Evolutionary conservation across 2,329 filamentous ascomycete species (phyloP).

Genomic region (Blumeria graminis): DNA sequence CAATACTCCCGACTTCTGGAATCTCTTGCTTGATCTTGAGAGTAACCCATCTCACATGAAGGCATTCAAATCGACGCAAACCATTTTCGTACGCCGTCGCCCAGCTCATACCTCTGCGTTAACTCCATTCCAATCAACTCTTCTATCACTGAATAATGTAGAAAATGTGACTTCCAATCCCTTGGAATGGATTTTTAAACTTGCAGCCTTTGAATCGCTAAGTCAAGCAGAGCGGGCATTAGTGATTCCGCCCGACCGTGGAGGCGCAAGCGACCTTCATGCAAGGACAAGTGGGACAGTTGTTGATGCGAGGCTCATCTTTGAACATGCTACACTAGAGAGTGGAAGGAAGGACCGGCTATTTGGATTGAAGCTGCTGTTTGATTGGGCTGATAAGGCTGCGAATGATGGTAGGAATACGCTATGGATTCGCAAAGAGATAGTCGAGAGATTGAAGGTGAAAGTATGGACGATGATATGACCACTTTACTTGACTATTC

Average conservation of each 20-base stretch:
- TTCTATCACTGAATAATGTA: conserved; percentile 36
- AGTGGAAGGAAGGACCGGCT: conserved; percentile 30
- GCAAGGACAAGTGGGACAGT: conserved; percentile 30
- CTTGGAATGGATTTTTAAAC: conserved; percentile 40
- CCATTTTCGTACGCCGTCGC: conserved; percentile 36
- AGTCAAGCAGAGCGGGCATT: conserved; percentile 32
- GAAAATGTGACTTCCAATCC: conserved; percentile 22
- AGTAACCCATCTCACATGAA: conserved; percentile 28
- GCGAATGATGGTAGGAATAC: conserved; percentile 18
- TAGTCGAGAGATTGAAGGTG: conserved; percentile 28
- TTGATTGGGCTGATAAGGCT: conserved; percentile 37
- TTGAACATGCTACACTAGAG: conserved; percentile 23
- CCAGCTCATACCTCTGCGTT: conserved; percentile 27
- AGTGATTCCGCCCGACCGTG: conserved; percentile 21
- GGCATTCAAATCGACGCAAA: conserved; percentile 35
- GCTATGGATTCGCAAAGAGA: conserved; percentile 30
- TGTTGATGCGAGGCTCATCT: conserved; percentile 34
- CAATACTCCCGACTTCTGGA: conserved; percentile 36
- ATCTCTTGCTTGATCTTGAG: conserved; percentile 39
- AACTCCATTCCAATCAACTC: conserved; percentile 36
- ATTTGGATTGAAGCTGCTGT: conserved; percentile 36
- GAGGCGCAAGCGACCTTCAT: conserved; percentile 20
- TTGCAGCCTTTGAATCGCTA: conserved; percentile 27
- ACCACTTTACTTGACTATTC: too few species aligned
- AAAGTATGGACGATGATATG: conserved; percentile 20